A percentile compares a stretch with the other conserved stretches of the same genome.
These are phyloP conservation scores for Erodium maritimum DNA, from an alignment of 345 rosid genomes.

Conservation along the genomic window DNA sequence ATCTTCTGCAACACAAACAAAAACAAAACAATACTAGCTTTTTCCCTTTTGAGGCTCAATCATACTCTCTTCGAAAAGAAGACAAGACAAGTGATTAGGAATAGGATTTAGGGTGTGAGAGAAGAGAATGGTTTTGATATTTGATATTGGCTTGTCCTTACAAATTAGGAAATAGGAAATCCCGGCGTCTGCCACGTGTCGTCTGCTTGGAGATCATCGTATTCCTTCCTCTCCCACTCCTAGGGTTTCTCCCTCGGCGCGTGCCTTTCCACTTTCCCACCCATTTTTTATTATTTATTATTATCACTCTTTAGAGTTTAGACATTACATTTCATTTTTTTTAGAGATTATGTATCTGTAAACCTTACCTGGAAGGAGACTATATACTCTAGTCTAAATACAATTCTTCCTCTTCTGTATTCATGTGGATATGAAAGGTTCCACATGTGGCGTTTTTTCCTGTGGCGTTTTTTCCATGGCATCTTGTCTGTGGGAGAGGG, in stretches of 20 bases:
- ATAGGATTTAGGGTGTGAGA: too few relatives aligned
- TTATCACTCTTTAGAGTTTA: too few relatives aligned
- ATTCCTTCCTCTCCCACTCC: not conserved
- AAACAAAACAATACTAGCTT: not conserved
- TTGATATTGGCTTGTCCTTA: not conserved
- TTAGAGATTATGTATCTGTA: too few relatives aligned
- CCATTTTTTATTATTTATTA: too few relatives aligned
- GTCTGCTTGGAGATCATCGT: not conserved
- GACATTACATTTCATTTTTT: too few relatives aligned
- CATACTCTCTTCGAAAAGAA: not conserved
- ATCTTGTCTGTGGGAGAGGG: too few relatives aligned
- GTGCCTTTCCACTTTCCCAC: not conserved
- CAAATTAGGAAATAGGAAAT: not conserved
- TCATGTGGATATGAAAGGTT: too few relatives aligned
- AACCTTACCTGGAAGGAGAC: too few relatives aligned
- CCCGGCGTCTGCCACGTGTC: not conserved
- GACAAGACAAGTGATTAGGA: not conserved
- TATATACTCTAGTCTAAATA: too few relatives aligned
- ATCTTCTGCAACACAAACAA: not conserved
- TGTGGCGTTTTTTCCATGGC: too few relatives aligned
- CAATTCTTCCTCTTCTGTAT: too few relatives aligned
- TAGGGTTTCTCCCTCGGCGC: not conserved
- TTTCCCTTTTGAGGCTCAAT: not conserved
- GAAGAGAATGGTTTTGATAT: not conserved
- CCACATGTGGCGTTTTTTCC: too few relatives aligned